phyloP scores from a whole-genome alignment of 306 rosid species.

The Comarum palustre region DNA sequence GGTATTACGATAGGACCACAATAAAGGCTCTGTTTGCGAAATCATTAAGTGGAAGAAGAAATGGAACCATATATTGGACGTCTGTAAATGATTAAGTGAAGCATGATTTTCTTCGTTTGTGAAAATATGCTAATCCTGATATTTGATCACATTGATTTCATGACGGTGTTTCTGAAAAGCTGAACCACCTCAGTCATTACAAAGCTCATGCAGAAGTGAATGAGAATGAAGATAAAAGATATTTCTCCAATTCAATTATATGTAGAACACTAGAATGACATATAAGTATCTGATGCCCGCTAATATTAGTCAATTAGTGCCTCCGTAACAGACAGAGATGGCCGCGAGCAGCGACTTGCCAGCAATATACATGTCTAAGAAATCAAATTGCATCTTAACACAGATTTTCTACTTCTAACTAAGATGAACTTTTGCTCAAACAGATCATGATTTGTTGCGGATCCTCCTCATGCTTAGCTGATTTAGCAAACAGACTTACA shows the following conservation, averaged over 20 bases:
- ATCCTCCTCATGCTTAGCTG: neutral
- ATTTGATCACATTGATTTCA: neutral
- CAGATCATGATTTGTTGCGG: neutral
- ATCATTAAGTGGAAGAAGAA: neutral
- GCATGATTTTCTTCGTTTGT: neutral
- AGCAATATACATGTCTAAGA: neutral
- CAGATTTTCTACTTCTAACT: neutral
- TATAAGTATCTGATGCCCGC: neutral
- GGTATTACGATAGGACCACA: neutral
- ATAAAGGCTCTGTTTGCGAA: neutral
- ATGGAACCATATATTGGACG: neutral
- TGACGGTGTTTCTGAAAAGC: neutral
- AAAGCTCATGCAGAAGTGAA: neutral
- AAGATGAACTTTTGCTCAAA: neutral
- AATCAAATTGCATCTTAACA: neutral
- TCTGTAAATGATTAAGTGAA: neutral
- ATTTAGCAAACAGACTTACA: neutral
- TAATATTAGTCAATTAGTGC: neutral
- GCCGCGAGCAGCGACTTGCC: neutral
- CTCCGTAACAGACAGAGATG: neutral
- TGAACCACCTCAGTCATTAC: neutral
- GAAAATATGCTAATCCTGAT: constrained; percentile 6
- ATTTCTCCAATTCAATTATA: neutral
- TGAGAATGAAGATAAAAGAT: neutral
- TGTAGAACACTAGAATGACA: too few species aligned